Conservation (phyloP, 1,284 basidiomycete species). For the Coniferiporia weirii region DNA sequence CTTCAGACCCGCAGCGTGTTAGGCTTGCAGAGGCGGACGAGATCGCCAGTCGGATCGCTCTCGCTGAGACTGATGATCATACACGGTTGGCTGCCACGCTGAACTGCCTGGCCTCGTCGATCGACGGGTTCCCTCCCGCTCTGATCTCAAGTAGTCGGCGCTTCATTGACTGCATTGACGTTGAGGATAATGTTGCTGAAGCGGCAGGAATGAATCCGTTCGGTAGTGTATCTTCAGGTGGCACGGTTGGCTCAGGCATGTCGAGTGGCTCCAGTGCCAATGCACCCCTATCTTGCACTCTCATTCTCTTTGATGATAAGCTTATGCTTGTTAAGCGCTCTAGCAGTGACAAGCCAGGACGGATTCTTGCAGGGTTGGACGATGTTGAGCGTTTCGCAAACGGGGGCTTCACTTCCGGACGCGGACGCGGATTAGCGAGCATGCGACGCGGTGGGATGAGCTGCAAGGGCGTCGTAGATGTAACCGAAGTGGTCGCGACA, state of each 20-base stretch:
- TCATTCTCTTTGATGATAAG: constrained; percentile 95
- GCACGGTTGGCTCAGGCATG: constrained; percentile 8
- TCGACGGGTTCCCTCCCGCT: constrained; percentile 88
- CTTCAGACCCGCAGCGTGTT: constrained; percentile 70
- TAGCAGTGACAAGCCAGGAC: constrained; percentile 67
- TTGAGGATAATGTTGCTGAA: constrained; percentile 75
- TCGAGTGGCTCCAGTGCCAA: not conserved
- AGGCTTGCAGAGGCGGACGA: constrained; percentile 84
- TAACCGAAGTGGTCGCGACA: constrained; percentile 79
- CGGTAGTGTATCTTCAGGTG: constrained; percentile 16
- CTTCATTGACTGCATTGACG: constrained; percentile 92
- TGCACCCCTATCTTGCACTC: constrained; percentile 69
- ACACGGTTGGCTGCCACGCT: constrained; percentile 87
- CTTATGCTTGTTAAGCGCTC: constrained; percentile 89
- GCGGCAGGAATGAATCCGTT: constrained; percentile 22
- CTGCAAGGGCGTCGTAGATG: constrained; percentile 82
- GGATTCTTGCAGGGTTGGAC: constrained; percentile 77
- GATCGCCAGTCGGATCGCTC: constrained; percentile 86
- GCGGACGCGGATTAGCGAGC: constrained; percentile 39
- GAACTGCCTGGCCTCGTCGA: constrained; percentile 79
- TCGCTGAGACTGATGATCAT: constrained; percentile 88
- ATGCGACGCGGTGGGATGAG: constrained; percentile 78
- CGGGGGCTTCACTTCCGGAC: constrained; percentile 30
- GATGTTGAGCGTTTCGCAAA: constrained; percentile 77
- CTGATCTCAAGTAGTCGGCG: constrained; percentile 82